Base-by-base conservation (phyloP, 2,329 filamentous ascomycete genomes). In the Fusarium paranaense region DNA sequence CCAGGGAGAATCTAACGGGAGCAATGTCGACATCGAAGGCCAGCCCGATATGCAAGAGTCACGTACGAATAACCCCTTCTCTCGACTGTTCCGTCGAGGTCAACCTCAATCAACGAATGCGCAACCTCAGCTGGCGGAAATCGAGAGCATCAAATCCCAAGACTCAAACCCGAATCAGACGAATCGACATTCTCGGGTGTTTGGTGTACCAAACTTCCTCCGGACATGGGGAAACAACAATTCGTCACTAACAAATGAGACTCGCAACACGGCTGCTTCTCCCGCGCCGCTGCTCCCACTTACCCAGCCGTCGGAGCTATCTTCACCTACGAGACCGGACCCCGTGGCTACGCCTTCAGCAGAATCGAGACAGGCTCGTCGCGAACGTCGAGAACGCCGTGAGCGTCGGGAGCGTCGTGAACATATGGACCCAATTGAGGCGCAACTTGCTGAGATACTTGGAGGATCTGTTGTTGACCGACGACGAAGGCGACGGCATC, bases 91-190 rank as follows among this genome's bases (percentile, higher is more conserved):
- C 20, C 70, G 67, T 42, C 71, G 77, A 8, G 70, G 72, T 40
- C 69, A 75, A 45, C 71, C 72, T 37, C 62, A 58, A 52, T 63
- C 73, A 54, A 70, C 64, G 20, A 66, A 69, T 13, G 54, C 60
- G 38, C 68, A 73, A 35, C 37, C 69, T 10, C 73, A 74, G 6
- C 71, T 72, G 18, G 72, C 79, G 25, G 81, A 80, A 30, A 68
- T 77, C 20, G 82, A 85, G 56, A 86, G 83, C 22, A 86, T 87
- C 37, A 90, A 90, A 76, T 85, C 86, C 2, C 85, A 87, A 3
- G 81, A 81, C 4, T 83, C 85, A 16, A 78, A 77, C 84, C 2
- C 85, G 85, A 6, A 81, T 80, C 75, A 73, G 38, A 64, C 33
- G 60, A 54, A 52, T 56, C 59, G 14, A 37, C 30, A 64, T 45